Evolutionary conservation across 495 filamentous ascomycete genomes (phyloP), one percentile per base, ranked within the genome.

Genomic region (Tuber calosporum): DNA sequence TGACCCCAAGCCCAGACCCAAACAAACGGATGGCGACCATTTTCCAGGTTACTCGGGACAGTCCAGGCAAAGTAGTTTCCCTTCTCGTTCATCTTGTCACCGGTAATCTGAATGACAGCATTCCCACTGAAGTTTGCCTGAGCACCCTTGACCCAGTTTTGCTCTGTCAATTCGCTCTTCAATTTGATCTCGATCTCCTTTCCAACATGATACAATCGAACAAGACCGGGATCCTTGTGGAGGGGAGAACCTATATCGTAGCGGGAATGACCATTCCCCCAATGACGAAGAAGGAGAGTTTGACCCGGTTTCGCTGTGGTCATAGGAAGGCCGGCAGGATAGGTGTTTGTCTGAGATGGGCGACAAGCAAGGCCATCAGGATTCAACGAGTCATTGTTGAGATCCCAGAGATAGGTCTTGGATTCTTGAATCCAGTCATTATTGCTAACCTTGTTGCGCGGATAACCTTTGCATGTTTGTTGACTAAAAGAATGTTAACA

Each of bases 371-470:
- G 66, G 7, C 68, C 68, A 37, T 72, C 45, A 9, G 73, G 67
- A 72, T 79, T 73, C 40, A 43, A 37, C 6, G 38, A 37, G 4
- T 41, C 15, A 62, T 66, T 68, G 7, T 78, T 72, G 41, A 82
- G 69, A 43, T 80, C 75, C 74, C 77, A 81, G 17, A 71, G 39
- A n/a, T 81, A 81, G 34, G 67, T 67, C 36, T 75, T 68, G 22
- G 80, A 81, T 70, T 82, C 80, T 9, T 26, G 43, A 62, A 81
- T 81, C 80, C 80, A 82, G 34, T 81, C 73, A 15, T 34, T 48
- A n/a, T 78, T 22, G 30, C 45, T 38, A 19, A 77, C 41, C 40
- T 78, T 77, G 68, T 78, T 78, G 37, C 79, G 80, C 22, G 80
- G 77, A 69, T 20, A 74, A 41, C 80, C 80, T 0, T 73, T 74